Evolutionary conservation across 73 alveolate genomes (phyloP).

Genomic region (Tetrahymena elliotti): DNA sequence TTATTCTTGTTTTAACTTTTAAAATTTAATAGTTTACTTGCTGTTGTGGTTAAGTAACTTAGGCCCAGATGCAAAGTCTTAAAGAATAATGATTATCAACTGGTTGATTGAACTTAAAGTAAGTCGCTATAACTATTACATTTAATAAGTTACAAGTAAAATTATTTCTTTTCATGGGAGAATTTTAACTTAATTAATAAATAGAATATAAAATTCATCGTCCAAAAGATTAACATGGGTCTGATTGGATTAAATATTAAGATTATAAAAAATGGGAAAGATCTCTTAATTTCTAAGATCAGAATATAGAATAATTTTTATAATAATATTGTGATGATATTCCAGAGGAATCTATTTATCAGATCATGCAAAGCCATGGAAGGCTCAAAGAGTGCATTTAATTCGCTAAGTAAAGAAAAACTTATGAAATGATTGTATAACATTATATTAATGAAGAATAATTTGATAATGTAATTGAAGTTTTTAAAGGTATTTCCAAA

Average conservation of each 20-base stretch:
- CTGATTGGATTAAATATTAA: not conserved
- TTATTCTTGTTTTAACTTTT: not conserved
- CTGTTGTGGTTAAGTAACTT: not conserved
- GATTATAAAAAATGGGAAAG: not conserved
- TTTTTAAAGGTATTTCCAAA: not conserved
- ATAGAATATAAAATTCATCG: not conserved
- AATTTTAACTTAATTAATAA: too few relatives aligned
- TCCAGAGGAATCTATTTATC: not conserved
- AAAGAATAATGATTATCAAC: not conserved
- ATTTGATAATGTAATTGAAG: not conserved
- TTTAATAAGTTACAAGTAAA: not conserved
- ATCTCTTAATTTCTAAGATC: not conserved
- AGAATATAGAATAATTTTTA: not conserved
- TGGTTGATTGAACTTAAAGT: not conserved
- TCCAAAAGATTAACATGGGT: not conserved
- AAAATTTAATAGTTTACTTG: not conserved
- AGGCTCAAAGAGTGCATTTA: not conserved
- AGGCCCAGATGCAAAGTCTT: not conserved
- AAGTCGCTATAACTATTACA: not conserved
- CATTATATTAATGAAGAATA: not conserved
- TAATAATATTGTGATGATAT: not conserved
- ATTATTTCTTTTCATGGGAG: not conserved
- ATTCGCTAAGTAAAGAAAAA: not conserved
- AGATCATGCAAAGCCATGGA: not conserved
- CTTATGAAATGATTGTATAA: not conserved